Evolutionary conservation across 164 flowering plant genomes (phyloP).

Genomic region (Taxillus chinensis): DNA sequence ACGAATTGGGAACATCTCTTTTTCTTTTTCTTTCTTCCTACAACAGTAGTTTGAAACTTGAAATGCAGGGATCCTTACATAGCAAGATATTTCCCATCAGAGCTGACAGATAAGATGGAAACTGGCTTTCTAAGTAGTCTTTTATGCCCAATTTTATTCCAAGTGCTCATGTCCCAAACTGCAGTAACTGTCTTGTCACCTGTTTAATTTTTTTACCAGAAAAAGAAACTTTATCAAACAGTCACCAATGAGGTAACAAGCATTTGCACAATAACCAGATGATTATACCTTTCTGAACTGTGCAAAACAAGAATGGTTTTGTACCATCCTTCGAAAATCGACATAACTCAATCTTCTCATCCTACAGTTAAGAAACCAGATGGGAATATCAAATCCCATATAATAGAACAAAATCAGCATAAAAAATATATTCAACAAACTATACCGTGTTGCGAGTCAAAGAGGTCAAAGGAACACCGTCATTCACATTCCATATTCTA

Average conservation of each 20-base stretch:
- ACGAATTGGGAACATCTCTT: too few species aligned
- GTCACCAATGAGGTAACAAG: too few species aligned
- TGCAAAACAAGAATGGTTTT: slow-evolving; percentile 86
- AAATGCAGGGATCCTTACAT: slow-evolving; percentile 38
- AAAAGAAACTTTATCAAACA: too few species aligned
- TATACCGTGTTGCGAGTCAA: slow-evolving; percentile 67
- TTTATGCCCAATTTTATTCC: slow-evolving; percentile 87
- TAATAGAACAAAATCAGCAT: not conserved
- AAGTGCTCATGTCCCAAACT: slow-evolving; percentile 90
- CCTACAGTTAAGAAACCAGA: slow-evolving; percentile 30
- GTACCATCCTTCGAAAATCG: slow-evolving; percentile 96
- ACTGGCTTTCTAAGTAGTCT: slow-evolving; percentile 65
- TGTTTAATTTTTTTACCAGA: slow-evolving; percentile 14
- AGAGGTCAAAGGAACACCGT: slow-evolving; percentile 64
- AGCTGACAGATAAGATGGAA: slow-evolving; percentile 62
- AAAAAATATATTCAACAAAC: not conserved
- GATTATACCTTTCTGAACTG: slow-evolving; percentile 59
- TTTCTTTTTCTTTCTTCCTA: too few species aligned
- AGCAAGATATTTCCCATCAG: slow-evolving; percentile 95
- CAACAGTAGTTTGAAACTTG: too few species aligned
- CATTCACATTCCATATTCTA: slow-evolving; percentile 76
- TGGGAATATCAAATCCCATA: not conserved
- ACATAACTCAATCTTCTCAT: slow-evolving; percentile 81
- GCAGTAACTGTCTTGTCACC: slow-evolving; percentile 58
- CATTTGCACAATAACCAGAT: not conserved